Percentiles rank a stretch among this genome's conserved stretches.
These are phyloP conservation scores for Mimosa bimucronata DNA, from an alignment of 306 rosid species.

Conservation along the genomic window DNA sequence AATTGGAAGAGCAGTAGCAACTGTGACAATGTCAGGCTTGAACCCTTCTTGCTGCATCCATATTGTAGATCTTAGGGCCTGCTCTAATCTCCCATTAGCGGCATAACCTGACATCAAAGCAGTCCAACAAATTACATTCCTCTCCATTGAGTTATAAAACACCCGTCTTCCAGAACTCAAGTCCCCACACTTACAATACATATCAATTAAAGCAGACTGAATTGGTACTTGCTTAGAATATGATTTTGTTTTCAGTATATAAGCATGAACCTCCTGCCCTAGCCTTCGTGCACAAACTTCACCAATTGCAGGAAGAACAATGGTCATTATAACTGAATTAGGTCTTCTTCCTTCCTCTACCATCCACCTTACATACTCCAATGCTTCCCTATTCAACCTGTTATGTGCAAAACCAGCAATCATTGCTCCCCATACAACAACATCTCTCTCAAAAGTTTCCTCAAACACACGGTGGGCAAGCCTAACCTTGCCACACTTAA, in stretches of 20 bases:
- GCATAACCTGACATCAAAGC: slow-evolving; percentile 84
- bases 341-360: slow-evolving; percentile 52
- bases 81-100: slow-evolving; percentile 68
- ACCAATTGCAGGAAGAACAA: slow-evolving; percentile 63
- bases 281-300: slow-evolving; percentile 52
- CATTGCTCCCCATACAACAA: slow-evolving; percentile 74
- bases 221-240: slow-evolving; percentile 57
- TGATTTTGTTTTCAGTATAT: slow-evolving; percentile 62
- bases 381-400: slow-evolving; percentile 55
- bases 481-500: slow-evolving; percentile 54
- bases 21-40: slow-evolving; percentile 71
- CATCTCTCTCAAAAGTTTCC: slow-evolving; percentile 58
- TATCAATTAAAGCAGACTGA: slow-evolving; percentile 81
- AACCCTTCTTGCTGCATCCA: slow-evolving; percentile 98
- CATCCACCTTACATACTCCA: slow-evolving; percentile 63
- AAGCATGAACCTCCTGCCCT: slow-evolving; percentile 79
- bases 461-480: slow-evolving; percentile 59
- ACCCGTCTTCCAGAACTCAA: slow-evolving; percentile 64
- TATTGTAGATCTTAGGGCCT: slow-evolving; percentile 69
- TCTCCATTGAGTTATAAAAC: slow-evolving; percentile 64
- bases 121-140: slow-evolving; percentile 86
- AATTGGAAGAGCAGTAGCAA: slow-evolving; percentile 75
- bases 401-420: slow-evolving; percentile 59
- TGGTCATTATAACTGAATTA: slow-evolving; percentile 55
- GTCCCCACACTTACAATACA: slow-evolving; percentile 89